A percentile compares a stretch with the other conserved stretches of the same genome.
phyloP scores from a whole-genome alignment of 768 basidiomycete genomes.

The Termitomyces sp. region DNA sequence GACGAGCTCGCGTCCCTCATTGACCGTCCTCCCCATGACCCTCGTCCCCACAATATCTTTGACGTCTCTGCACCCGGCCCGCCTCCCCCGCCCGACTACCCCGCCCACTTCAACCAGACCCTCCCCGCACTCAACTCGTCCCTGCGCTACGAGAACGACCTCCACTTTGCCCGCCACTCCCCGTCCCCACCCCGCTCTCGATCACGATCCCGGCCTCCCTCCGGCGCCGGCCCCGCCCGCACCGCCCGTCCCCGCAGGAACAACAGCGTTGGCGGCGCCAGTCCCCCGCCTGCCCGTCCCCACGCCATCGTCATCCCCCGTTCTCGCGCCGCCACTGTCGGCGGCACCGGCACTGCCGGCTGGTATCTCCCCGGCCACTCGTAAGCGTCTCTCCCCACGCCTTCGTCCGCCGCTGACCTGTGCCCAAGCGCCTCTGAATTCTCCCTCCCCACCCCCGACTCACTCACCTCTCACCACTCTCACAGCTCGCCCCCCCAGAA shows the following conservation, averaged over 20 bases:
- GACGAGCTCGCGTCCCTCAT: constrained; percentile 62
- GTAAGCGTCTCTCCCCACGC: constrained; percentile 14
- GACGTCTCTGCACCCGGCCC: constrained; percentile 48
- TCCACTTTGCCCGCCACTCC: constrained; percentile 25
- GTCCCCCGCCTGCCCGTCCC: constrained; percentile 47
- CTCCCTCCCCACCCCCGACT: constrained; percentile 39
- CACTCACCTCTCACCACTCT: constrained; percentile 24
- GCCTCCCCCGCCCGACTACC: constrained; percentile 20
- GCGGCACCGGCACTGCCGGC: constrained; percentile 11
- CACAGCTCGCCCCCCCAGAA: constrained; percentile 21
- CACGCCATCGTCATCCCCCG: constrained; percentile 66
- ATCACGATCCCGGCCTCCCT: constrained; percentile 37
- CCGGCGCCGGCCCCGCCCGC: constrained; percentile 40
- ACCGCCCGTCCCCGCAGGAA: constrained; percentile 52
- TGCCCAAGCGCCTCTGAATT: constrained; percentile 19
- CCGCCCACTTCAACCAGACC: constrained; percentile 42
- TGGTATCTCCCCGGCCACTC: constrained; percentile 27
- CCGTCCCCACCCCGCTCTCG: constrained; percentile 34
- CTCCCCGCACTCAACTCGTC: constrained; percentile 30
- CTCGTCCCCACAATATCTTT: constrained; percentile 47
- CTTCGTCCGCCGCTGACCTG: not conserved
- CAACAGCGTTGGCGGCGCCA: constrained; percentile 53
- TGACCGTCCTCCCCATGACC: constrained; percentile 15
- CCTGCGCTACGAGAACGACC: constrained; percentile 44
- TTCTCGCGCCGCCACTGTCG: constrained; percentile 19